phyloP scores from a whole-genome alignment of 805 yeast genomes.

The Pichia thaimueangensis region DNA sequence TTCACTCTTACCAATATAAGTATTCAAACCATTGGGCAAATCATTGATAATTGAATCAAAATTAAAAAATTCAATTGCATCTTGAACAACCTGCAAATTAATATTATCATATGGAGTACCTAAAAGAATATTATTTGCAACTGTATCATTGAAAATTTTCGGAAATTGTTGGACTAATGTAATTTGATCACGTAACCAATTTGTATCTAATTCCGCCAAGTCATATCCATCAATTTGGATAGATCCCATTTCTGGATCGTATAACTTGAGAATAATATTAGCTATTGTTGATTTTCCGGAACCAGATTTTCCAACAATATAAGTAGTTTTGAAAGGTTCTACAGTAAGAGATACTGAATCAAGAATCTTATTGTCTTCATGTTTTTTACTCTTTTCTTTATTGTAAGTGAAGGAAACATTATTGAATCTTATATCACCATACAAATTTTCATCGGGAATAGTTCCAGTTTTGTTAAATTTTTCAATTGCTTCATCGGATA shows the following conservation, averaged over 20 bases:
- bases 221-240: conserved; percentile 52
- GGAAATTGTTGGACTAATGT: conserved; percentile 72
- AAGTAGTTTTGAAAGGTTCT: conserved; percentile 43
- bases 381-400: background rate
- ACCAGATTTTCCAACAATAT: conserved; percentile 82
- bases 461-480: conserved; percentile 5
- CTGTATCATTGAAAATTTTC: conserved; percentile 54
- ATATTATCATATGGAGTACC: conserved; percentile 16
- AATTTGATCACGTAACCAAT: conserved; percentile 56
- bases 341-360: conserved; percentile 41
- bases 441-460: conserved; percentile 21
- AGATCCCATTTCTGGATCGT: conserved; percentile 47
- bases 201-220: conserved; percentile 35
- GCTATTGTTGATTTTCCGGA: conserved; percentile 87
- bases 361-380: conserved; percentile 32
- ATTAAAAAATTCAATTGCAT: conserved; percentile 48
- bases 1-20: conserved; percentile 33
- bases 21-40: conserved; percentile 51
- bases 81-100: conserved; percentile 25
- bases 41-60: conserved; percentile 42
- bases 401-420: conserved; percentile 59
- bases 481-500: conserved; percentile 6
- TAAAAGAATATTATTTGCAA: conserved; percentile 53
- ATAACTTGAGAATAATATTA: conserved; percentile 54
- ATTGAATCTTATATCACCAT: conserved; percentile 49